phyloP scores from a whole-genome alignment of 164 flowering plant genomes.

The Malania oleifera region DNA sequence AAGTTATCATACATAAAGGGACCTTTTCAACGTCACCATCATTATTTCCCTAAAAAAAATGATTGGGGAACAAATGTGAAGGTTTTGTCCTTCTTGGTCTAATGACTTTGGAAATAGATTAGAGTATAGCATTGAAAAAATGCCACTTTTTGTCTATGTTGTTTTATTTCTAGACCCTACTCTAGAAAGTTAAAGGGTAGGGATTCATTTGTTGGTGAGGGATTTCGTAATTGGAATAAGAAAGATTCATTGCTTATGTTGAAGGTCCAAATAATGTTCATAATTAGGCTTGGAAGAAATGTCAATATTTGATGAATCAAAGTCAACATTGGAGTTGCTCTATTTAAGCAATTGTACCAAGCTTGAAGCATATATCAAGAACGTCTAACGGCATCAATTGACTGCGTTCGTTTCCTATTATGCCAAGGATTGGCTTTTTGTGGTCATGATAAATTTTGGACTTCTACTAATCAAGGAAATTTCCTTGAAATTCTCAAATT shows the following conservation, averaged over 20 bases:
- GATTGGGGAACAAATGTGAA: not conserved
- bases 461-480: constrained; percentile 11
- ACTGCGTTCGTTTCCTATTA: constrained; percentile 11
- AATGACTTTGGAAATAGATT: constrained; percentile 6
- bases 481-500: constrained; percentile 17
- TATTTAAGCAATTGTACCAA: constrained; percentile 1
- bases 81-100: constrained; percentile 11
- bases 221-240: constrained; percentile 6
- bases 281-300: constrained; percentile 1
- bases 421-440: constrained; percentile 16
- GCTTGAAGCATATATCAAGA: constrained; percentile 2
- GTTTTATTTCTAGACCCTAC: constrained; percentile 3
- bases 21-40: constrained; percentile 1
- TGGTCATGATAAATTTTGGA: constrained; percentile 21
- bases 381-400: constrained; percentile 9
- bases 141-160: constrained; percentile 9
- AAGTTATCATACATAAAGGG: not conserved
- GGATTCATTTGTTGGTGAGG: not conserved
- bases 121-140: constrained; percentile 13
- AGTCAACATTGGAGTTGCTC: not conserved
- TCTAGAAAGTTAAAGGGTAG: not conserved
- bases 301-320: constrained; percentile 15
- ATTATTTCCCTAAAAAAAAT: not conserved
- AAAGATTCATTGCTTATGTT: constrained; percentile 9
- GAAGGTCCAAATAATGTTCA: constrained; percentile 5